phyloP scores from a whole-genome alignment of 345 rosid genomes.

The Dipteronia dyeriana region DNA sequence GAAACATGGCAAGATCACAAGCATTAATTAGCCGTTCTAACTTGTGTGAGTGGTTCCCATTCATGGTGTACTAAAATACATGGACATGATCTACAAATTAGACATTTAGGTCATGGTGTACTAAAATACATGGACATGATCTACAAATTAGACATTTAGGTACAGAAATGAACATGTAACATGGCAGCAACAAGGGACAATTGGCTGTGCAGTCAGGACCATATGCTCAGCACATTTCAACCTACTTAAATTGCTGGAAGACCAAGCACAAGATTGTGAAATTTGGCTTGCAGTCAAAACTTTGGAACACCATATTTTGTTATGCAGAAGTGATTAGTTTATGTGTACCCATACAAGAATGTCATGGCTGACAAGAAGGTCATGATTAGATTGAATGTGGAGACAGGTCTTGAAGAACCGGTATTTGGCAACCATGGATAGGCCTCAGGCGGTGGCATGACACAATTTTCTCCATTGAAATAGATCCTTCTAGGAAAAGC shows the following conservation, averaged over 20 bases:
- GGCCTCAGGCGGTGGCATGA: slow-evolving; percentile 82
- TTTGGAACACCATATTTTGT: neutral
- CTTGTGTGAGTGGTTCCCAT: neutral
- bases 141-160: neutral
- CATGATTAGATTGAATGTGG: slow-evolving; percentile 28
- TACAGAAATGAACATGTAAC: slow-evolving; percentile 8
- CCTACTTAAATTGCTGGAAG: slow-evolving; percentile 5
- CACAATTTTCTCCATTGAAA: slow-evolving; percentile 88
- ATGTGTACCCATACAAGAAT: slow-evolving; percentile 33
- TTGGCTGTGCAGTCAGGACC: neutral
- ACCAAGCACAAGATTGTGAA: slow-evolving; percentile 7
- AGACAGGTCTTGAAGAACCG: slow-evolving; percentile 29
- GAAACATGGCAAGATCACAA: neutral
- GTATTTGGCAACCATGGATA: slow-evolving; percentile 89
- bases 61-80: neutral
- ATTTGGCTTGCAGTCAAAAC: slow-evolving; percentile 15
- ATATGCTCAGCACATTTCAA: neutral
- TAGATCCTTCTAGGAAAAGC: slow-evolving; percentile 86
- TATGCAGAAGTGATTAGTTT: neutral
- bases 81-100: neutral
- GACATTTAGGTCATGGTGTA: neutral
- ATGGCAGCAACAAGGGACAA: neutral
- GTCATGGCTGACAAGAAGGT: slow-evolving; percentile 41
- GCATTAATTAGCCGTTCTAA: neutral
- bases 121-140: neutral